These are phyloP conservation scores for Colletotrichum echinochloae DNA, from an alignment of 2,329 filamentous ascomycete genomes.

Conservation along the genomic window DNA sequence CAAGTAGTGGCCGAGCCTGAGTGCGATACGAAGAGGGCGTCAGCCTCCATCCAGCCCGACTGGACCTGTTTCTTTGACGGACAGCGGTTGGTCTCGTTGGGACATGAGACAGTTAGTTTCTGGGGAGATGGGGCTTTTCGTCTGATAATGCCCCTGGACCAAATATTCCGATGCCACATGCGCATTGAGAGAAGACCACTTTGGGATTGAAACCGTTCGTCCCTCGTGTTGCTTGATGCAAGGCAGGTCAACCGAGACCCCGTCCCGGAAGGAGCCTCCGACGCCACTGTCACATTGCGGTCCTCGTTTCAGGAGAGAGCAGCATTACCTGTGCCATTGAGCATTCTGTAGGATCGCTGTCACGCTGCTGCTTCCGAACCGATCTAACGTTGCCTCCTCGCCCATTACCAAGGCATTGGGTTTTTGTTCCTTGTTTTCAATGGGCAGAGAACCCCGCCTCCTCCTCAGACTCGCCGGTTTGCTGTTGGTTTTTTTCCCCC, in stretches of 20 bases:
- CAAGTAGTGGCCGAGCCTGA: neutral
- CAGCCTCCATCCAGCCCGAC: neutral
- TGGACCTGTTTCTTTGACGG: neutral
- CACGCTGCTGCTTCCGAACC: neutral
- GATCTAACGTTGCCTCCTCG: neutral
- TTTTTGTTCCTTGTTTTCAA: neutral
- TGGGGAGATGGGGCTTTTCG: neutral
- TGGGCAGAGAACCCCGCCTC: too few species aligned
- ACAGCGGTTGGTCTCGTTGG: neutral
- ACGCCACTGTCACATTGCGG: slow-evolving; percentile 8
- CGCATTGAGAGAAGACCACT: neutral
- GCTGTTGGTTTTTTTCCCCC: too few species aligned
- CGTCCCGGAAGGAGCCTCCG: neutral
- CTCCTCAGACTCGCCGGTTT: neutral
- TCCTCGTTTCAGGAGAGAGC: neutral
- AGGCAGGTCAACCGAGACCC: slow-evolving; percentile 12
- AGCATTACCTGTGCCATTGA: neutral
- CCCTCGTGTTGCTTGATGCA: neutral
- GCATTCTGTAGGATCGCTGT: neutral
- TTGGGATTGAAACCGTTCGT: neutral
- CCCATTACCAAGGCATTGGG: neutral
- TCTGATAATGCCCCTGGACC: neutral
- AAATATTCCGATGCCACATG: neutral
- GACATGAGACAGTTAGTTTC: neutral
- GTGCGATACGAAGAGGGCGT: neutral